A percentile compares a stretch with the other conserved stretches of the same genome.
Conservation (phyloP, 495 filamentous ascomycete genomes). For the Neurospora discreta region DNA sequence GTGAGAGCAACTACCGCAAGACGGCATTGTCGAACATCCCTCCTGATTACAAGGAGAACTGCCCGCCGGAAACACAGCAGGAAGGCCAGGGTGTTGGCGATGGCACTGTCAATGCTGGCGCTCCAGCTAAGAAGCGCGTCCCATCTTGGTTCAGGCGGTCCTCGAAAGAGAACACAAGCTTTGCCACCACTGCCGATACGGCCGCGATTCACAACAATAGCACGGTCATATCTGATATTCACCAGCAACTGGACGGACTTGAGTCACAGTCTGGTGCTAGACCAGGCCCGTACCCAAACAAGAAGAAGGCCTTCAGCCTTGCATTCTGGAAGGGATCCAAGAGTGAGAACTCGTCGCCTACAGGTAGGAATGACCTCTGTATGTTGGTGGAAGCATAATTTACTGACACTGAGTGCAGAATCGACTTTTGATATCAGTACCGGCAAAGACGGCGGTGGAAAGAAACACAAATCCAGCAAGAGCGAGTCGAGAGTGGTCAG, state of each 20-base stretch:
- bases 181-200: constrained; percentile 7
- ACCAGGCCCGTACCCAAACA: constrained; percentile 4
- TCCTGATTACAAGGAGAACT: not conserved
- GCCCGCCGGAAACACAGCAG: constrained; percentile 3
- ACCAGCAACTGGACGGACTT: not conserved
- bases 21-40: not conserved
- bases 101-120: not conserved
- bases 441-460: constrained; percentile 5
- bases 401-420: constrained; percentile 5
- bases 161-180: constrained; percentile 28
- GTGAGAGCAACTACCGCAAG: not conserved
- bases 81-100: not conserved
- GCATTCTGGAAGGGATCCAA: constrained; percentile 36
- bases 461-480: constrained; percentile 2
- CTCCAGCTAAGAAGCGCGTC: constrained; percentile 40
- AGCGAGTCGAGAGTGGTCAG: not conserved
- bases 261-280: not conserved
- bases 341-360: constrained; percentile 25
- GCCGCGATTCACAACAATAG: not conserved
- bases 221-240: not conserved
- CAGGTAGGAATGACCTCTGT: constrained; percentile 17
- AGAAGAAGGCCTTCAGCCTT: constrained; percentile 38
- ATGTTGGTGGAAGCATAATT: not conserved
- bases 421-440: not conserved
- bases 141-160: constrained; percentile 56